A percentile compares a stretch with the other conserved stretches of the same genome.
Evolutionary conservation across 1,284 basidiomycete genomes (phyloP).

Genomic region (Ceratobasidium sp.): DNA sequence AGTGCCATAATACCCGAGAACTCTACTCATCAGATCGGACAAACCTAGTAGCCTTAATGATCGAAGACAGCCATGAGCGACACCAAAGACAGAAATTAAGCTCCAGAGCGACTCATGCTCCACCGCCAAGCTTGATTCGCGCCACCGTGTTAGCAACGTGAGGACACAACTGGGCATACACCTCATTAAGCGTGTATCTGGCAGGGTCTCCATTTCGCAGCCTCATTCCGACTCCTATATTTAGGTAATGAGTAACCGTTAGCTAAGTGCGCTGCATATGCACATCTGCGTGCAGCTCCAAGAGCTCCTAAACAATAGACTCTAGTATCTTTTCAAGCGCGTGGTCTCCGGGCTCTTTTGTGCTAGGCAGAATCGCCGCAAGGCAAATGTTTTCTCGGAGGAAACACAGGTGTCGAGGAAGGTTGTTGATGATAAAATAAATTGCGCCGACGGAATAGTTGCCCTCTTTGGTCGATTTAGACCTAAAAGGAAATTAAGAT

Average conservation of each 20-base stretch:
- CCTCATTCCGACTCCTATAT: not conserved
- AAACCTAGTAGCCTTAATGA: constrained; percentile 1
- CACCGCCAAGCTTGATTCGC: constrained; percentile 19
- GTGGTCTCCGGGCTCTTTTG: constrained; percentile 26
- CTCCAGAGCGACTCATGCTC: constrained; percentile 13
- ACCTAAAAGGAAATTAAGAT: no score
- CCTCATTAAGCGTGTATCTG: not conserved
- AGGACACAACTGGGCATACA: not conserved
- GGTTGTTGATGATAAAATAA: constrained; percentile 27
- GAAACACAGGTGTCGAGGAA: constrained; percentile 21
- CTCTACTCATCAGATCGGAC: not conserved
- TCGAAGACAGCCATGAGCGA: not conserved
- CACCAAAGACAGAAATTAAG: constrained; percentile 24
- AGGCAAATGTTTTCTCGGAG: constrained; percentile 31
- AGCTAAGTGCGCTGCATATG: not conserved
- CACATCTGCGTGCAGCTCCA: constrained; percentile 28
- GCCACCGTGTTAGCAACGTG: not conserved
- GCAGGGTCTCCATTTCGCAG: not conserved
- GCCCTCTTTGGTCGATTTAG: no score
- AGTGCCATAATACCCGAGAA: not conserved
- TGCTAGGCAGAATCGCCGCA: constrained; percentile 23
- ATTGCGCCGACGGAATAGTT: no score
- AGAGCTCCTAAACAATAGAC: constrained; percentile 22
- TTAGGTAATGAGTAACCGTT: no score
- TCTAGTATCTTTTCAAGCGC: constrained; percentile 35